These are phyloP conservation scores for Amanita pallidorosea DNA, from an alignment of 768 basidiomycete species.

Conservation along the genomic window DNA sequence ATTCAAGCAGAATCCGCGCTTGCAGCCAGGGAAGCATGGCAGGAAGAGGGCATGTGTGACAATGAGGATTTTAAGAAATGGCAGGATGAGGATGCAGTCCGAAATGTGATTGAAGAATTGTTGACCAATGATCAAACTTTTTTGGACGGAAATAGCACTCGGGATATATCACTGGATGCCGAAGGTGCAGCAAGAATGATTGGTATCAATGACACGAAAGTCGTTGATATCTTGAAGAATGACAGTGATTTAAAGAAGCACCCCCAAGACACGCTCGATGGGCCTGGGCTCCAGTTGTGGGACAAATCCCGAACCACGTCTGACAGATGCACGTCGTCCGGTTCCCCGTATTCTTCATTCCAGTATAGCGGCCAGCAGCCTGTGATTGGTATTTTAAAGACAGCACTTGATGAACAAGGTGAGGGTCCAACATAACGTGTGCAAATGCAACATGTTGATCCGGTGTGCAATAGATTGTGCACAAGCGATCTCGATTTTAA, in stretches of 20 bases:
- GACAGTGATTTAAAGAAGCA: slow-evolving; percentile 23
- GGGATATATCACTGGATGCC: slow-evolving; percentile 17
- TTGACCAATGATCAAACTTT: slow-evolving; percentile 1
- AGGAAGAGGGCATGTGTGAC: slow-evolving; percentile 19
- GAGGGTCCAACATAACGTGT: slow-evolving; percentile 5
- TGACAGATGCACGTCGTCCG: background rate
- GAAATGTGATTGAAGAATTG: slow-evolving; percentile 21
- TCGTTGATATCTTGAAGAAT: slow-evolving; percentile 28
- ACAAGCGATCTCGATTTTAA: slow-evolving; percentile 28
- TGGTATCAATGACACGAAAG: slow-evolving; percentile 29
- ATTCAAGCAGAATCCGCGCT: slow-evolving; percentile 33
- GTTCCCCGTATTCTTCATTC: slow-evolving; percentile 5
- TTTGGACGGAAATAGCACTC: slow-evolving; percentile 7
- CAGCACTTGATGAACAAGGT: slow-evolving; percentile 22
- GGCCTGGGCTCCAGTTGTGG: slow-evolving; percentile 4
- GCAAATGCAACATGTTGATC: background rate
- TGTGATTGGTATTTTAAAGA: slow-evolving; percentile 20
- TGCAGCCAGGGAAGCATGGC: slow-evolving; percentile 19
- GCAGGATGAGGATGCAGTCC: slow-evolving; percentile 28
- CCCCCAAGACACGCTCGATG: slow-evolving; percentile 5
- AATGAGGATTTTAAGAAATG: slow-evolving; percentile 9
- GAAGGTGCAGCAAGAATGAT: slow-evolving; percentile 25
- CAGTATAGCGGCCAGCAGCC: slow-evolving; percentile 12
- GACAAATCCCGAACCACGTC: background rate
- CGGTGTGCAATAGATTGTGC: slow-evolving; percentile 23